Conservation (phyloP, 352 stramenopile genomes). For the Phytophthora foliorum region DNA sequence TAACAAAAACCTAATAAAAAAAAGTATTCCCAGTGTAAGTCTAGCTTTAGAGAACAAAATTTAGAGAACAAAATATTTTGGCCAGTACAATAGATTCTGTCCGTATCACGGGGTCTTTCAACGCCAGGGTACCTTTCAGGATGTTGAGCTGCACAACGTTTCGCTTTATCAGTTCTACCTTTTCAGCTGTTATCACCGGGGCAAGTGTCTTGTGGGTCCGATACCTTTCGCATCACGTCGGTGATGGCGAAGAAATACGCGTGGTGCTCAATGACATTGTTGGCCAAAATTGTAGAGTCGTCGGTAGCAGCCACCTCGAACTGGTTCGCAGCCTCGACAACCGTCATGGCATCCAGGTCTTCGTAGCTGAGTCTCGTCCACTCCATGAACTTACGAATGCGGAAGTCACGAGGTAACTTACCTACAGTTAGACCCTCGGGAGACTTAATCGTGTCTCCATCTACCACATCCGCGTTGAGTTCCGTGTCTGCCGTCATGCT, state of each 20-base stretch:
- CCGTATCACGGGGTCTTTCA: too few relatives aligned
- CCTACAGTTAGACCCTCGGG: constrained; percentile 37
- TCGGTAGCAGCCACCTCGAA: constrained; percentile 37
- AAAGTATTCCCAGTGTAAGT: too few relatives aligned
- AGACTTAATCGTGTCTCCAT: constrained; percentile 27
- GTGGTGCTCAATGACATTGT: constrained; percentile 10
- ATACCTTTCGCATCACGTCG: constrained; percentile 7
- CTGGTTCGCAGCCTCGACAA: constrained; percentile 45
- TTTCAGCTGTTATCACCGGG: neutral
- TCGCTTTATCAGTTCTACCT: too few relatives aligned
- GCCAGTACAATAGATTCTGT: too few relatives aligned
- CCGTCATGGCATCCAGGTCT: constrained; percentile 49
- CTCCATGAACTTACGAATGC: constrained; percentile 66
- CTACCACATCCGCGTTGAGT: constrained; percentile 56
- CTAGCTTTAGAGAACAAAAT: too few relatives aligned
- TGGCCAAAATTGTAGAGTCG: constrained; percentile 27
- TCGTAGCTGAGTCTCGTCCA: constrained; percentile 46
- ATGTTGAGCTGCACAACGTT: too few relatives aligned
- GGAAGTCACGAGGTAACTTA: constrained; percentile 52
- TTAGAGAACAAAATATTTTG: too few relatives aligned
- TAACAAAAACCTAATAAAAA: too few relatives aligned
- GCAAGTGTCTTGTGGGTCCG: constrained; percentile 15
- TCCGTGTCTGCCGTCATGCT: constrained; percentile 54
- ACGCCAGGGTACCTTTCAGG: too few relatives aligned
- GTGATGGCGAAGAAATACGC: constrained; percentile 9